Evolutionary conservation across 2,329 filamentous ascomycete species (phyloP), one percentile per base, ranked within the genome.

Genomic region (Xenoacremonium recifei): DNA sequence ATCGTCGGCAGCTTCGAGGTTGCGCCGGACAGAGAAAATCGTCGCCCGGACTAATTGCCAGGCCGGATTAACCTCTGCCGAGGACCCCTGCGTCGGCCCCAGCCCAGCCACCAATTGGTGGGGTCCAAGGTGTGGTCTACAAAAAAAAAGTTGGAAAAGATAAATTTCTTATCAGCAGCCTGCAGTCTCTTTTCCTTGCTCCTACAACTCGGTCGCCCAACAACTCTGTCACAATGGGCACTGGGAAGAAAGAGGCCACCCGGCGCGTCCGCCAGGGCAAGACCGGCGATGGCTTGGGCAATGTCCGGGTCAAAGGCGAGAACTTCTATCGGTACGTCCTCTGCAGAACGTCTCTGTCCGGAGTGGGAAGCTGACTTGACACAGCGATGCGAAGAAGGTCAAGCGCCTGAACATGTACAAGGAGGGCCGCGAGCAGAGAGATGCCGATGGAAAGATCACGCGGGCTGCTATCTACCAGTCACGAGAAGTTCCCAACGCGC

Each of bases 261-360:
- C 84, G 92, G 71, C 86, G 87, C 66, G 79, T 78, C 73, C 87
- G 90, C 66, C 84, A 96, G 78, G 89, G 89, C 56, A 92, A 91
- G 72, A 80, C 79, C 37, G 80, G 80, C 54, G 86, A 93, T 81
- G 89, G 89, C 65, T 89, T 96, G 81, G 83, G 72, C 59, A 97
- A 97, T 72, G 88, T 97, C 62, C 89, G 85, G 60, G 77, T 83
- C 58, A 99, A 99, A 73, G 93, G 93, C 71, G 92, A 97, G 77
- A 97, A 97, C 75, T 99, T 97, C 73, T 97, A 97, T 75, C 83
- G 88, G 77, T 85, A 72, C 53, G 75, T 49, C 10, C 19, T 43
- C 13, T 33, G 35, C 20, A 40, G 21, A 15, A 4, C 11, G 30
- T 16, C 17, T 13, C 21, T 27, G 21, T 29, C 19, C 17, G 23